phyloP scores from a whole-genome alignment of 1,284 basidiomycete species.

The Porodaedalea pini region DNA sequence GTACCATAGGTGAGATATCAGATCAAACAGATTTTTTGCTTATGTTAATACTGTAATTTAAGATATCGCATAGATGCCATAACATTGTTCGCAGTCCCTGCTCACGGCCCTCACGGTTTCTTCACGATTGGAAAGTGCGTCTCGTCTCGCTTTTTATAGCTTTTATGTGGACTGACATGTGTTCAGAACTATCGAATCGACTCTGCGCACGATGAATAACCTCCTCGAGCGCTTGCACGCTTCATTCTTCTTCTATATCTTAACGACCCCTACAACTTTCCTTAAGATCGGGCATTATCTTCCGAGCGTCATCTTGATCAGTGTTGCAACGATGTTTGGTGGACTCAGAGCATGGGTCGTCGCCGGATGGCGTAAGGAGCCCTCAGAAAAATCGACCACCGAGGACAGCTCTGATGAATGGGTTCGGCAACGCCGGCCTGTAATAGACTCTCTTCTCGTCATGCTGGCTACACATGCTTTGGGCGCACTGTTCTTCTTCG shows the following conservation, averaged over 20 bases:
- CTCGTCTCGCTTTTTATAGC: not conserved
- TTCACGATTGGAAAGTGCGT: slow-evolving; percentile 81
- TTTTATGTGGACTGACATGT: not conserved
- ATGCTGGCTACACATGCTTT: slow-evolving; percentile 53
- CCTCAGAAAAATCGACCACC: slow-evolving; percentile 23
- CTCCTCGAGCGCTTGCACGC: slow-evolving; percentile 91
- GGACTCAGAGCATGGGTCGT: slow-evolving; percentile 73
- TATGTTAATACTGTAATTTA: slow-evolving; percentile 12
- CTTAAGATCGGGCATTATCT: slow-evolving; percentile 88
- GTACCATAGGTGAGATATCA: slow-evolving; percentile 58
- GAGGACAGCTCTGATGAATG: slow-evolving; percentile 28
- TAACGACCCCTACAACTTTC: slow-evolving; percentile 73
- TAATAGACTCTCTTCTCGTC: slow-evolving; percentile 48
- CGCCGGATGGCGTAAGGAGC: slow-evolving; percentile 49
- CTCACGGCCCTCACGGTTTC: slow-evolving; percentile 92
- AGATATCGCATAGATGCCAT: slow-evolving; percentile 94
- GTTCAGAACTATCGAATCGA: slow-evolving; percentile 75
- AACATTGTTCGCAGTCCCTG: slow-evolving; percentile 85
- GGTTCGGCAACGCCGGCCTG: slow-evolving; percentile 41
- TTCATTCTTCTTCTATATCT: slow-evolving; percentile 92
- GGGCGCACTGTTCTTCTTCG: slow-evolving; percentile 47
- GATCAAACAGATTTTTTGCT: not conserved
- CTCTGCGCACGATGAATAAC: slow-evolving; percentile 86
- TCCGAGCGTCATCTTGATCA: slow-evolving; percentile 79
- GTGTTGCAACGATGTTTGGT: slow-evolving; percentile 76